Evolutionary conservation across 352 stramenopile species (phyloP).

Genomic region (Phytophthora macrochlamydospora): DNA sequence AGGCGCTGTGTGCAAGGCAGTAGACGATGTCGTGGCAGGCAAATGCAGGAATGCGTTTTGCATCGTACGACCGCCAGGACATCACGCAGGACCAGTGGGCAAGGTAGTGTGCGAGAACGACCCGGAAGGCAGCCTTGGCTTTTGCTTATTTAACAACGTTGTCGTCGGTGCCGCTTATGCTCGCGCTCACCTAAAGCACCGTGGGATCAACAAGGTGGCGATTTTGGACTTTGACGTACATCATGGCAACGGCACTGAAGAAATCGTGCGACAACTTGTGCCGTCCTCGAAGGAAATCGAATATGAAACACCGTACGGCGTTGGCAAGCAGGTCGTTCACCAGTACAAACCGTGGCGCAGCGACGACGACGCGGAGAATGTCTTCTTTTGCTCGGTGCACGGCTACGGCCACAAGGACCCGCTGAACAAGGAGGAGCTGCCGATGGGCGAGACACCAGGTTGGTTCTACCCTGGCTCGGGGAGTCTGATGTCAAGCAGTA

Average conservation of each 20-base stretch:
- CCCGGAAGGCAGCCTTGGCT: conserved; percentile 88
- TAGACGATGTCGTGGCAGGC: conserved; percentile 87
- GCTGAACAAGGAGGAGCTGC: conserved; percentile 47
- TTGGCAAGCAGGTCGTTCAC: conserved; percentile 82
- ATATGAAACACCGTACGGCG: conserved; percentile 91
- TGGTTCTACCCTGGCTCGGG: conserved; percentile 88
- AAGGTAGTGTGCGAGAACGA: conserved; percentile 95
- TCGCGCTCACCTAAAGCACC: conserved; percentile 90
- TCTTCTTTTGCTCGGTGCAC: conserved; percentile 95
- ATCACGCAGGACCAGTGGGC: conserved; percentile 95
- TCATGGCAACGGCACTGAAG: conserved; percentile 98
- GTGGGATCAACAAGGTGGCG: conserved; percentile 92
- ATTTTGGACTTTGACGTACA: conserved; percentile 99
- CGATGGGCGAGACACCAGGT: conserved; percentile 34
- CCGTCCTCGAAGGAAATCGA: conserved; percentile 80
- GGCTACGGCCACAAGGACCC: conserved; percentile 81
- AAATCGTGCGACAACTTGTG: conserved; percentile 94
- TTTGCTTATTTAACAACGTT: conserved; percentile 99
- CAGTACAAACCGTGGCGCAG: conserved; percentile 97
- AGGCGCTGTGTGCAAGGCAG: conserved; percentile 82
- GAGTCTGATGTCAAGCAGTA: conserved; percentile 41
- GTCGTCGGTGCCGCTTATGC: conserved; percentile 97
- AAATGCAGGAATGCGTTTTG: conserved; percentile 96
- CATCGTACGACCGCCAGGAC: conserved; percentile 94
- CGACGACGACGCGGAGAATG: conserved; percentile 93